These are phyloP conservation scores for Mitragyna speciosa DNA, from an alignment of 257 asterid species.

Conservation along the genomic window DNA sequence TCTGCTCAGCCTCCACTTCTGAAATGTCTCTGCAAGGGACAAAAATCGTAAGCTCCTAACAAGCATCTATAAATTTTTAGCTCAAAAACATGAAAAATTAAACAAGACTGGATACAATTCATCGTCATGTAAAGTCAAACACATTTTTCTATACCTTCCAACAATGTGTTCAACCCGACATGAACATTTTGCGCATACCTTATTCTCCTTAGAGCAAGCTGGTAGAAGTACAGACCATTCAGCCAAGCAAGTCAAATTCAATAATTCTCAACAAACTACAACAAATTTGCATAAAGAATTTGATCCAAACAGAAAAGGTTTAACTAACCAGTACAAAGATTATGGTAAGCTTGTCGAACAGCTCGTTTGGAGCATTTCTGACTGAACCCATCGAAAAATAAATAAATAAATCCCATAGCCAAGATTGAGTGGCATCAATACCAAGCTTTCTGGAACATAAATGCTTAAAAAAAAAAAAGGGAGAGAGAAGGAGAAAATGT, in stretches of 20 bases:
- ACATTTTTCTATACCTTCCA: conserved; percentile 54
- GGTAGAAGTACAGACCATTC: conserved; percentile 18
- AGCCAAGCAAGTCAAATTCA: conserved; percentile 12
- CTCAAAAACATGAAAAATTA: not conserved
- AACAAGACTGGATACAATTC: not conserved
- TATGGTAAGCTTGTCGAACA: conserved; percentile 95
- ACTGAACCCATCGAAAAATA: conserved; percentile 33
- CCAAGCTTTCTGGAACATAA: not conserved
- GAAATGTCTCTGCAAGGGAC: conserved; percentile 55
- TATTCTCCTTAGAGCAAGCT: conserved; percentile 94
- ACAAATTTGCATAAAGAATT: not conserved
- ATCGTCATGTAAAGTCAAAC: not conserved
- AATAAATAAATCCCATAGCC: not conserved
- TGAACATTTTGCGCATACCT: conserved; percentile 82
- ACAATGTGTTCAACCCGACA: conserved; percentile 60
- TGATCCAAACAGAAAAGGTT: conserved; percentile 1
- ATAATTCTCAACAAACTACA: not conserved
- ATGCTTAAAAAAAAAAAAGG: not conserved
- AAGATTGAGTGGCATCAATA: not conserved
- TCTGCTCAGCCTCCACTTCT: conserved; percentile 87
- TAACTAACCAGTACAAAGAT: conserved; percentile 71
- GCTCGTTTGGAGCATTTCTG: conserved; percentile 90
- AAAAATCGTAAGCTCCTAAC: conserved; percentile 1
- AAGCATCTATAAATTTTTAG: not conserved
- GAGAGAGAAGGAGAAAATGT: not conserved